A percentile compares a stretch with the other conserved stretches of the same genome.
phyloP scores from a whole-genome alignment of 2,329 filamentous ascomycete genomes.

The Lasiodiplodia sp. region DNA sequence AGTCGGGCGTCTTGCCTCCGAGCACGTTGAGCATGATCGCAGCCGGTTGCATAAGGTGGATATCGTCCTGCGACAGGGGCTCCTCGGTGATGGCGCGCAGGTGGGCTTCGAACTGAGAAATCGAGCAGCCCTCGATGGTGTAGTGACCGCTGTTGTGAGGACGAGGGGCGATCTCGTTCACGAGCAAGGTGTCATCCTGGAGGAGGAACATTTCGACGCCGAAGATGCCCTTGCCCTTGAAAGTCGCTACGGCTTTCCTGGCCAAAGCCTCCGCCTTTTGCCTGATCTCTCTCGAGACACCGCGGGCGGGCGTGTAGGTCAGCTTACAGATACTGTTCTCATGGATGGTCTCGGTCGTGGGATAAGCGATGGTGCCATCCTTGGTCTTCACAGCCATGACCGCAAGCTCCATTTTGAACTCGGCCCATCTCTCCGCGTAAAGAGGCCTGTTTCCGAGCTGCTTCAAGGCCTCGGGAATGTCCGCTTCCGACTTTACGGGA shows the following conservation, averaged over 20 bases:
- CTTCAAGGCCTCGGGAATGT: conserved; percentile 71
- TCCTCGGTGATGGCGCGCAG: conserved; percentile 80
- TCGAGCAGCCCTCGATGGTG: conserved; percentile 88
- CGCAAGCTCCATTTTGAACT: conserved; percentile 85
- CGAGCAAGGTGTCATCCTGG: conserved; percentile 69
- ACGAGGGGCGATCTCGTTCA: conserved; percentile 87
- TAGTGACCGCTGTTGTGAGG: conserved; percentile 94
- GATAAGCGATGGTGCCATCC: conserved; percentile 77
- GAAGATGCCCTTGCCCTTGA: conserved; percentile 91
- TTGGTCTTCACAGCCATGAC: conserved; percentile 95
- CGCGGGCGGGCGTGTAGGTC: conserved; percentile 83
- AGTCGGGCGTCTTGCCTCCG: conserved; percentile 70
- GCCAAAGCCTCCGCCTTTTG: conserved; percentile 77
- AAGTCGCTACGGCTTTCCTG: conserved; percentile 76
- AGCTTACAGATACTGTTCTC: conserved; percentile 95
- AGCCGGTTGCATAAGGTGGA: conserved; percentile 65
- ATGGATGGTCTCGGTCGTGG: conserved; percentile 92
- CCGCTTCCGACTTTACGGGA: conserved; percentile 64
- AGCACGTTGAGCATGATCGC: conserved; percentile 84
- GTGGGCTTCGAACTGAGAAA: conserved; percentile 93
- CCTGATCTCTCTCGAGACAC: conserved; percentile 67
- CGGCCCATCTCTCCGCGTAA: conserved; percentile 89
- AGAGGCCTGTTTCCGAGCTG: conserved; percentile 72
- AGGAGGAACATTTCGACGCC: conserved; percentile 96
- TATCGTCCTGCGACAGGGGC: conserved; percentile 59